A percentile compares a stretch with the other conserved stretches of the same genome.
phyloP scores from a whole-genome alignment of 2,329 filamentous ascomycete species.

The Fusarium drepaniforme region DNA sequence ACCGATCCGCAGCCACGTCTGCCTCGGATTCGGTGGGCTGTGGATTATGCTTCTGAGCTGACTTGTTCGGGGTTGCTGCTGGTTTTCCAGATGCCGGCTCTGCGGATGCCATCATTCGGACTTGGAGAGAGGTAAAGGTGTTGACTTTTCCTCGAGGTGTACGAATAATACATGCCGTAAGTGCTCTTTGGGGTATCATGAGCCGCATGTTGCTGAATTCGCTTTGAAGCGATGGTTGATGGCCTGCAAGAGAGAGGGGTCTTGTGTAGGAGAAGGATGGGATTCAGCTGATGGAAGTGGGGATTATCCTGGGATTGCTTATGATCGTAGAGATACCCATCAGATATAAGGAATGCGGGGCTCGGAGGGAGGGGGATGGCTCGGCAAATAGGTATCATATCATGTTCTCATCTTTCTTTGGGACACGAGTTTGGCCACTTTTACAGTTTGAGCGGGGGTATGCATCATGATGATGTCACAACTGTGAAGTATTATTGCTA shows the following conservation, averaged over 20 bases:
- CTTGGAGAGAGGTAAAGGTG: background rate
- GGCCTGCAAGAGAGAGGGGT: background rate
- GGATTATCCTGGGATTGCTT: background rate
- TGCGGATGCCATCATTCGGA: background rate
- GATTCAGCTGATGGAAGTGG: background rate
- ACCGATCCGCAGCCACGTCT: background rate
- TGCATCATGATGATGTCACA: background rate
- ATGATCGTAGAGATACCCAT: background rate
- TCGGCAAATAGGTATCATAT: background rate
- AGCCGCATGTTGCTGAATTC: background rate
- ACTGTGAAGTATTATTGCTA: background rate
- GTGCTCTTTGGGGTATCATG: background rate
- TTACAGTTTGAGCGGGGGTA: background rate
- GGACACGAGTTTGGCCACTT: background rate
- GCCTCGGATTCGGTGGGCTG: slow-evolving; percentile 1
- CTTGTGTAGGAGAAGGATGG: background rate
- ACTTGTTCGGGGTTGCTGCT: background rate
- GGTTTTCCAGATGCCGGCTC: background rate
- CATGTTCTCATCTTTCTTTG: background rate
- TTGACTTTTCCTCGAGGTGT: background rate
- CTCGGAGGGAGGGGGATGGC: background rate
- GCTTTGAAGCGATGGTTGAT: background rate
- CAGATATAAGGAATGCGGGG: background rate
- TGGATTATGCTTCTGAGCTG: background rate
- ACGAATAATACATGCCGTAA: background rate